These are phyloP conservation scores for Neurospora discreta DNA, from an alignment of 495 filamentous ascomycete genomes.

Conservation along the genomic window DNA sequence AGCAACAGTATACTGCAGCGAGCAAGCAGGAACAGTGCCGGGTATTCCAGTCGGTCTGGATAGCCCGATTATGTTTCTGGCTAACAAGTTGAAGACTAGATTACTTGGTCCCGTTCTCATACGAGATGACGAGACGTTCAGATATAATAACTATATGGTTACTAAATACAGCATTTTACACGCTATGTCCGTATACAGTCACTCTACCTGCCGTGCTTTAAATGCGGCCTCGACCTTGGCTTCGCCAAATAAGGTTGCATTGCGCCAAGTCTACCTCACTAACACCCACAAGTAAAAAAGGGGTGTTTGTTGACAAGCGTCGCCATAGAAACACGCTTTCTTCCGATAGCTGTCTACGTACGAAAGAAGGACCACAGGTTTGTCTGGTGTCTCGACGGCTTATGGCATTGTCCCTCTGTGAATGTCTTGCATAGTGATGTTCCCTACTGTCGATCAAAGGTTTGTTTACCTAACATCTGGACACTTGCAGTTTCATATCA, in stretches of 20 bases:
- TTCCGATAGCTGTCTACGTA: background rate
- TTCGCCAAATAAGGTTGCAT: background rate
- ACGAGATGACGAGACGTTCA: background rate
- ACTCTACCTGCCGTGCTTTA: background rate
- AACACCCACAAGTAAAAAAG: background rate
- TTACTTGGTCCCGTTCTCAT: background rate
- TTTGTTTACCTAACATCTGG: too few relatives aligned
- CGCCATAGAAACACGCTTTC: background rate
- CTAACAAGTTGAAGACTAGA: background rate
- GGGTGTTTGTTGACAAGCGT: background rate
- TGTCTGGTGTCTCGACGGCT: background rate
- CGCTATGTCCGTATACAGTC: background rate
- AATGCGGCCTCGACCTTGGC: background rate
- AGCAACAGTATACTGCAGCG: background rate
- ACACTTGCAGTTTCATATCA: background rate
- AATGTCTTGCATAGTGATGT: background rate
- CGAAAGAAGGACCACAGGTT: background rate
- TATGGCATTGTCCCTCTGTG: background rate
- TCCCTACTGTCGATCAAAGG: background rate
- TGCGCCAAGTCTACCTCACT: background rate
- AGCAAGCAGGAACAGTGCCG: background rate
- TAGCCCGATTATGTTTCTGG: background rate
- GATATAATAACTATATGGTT: background rate
- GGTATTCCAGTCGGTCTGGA: background rate
- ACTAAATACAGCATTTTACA: background rate